Evolutionary conservation across 148 eudicot species (phyloP).

Genomic region (Amaranthus cruentus): DNA sequence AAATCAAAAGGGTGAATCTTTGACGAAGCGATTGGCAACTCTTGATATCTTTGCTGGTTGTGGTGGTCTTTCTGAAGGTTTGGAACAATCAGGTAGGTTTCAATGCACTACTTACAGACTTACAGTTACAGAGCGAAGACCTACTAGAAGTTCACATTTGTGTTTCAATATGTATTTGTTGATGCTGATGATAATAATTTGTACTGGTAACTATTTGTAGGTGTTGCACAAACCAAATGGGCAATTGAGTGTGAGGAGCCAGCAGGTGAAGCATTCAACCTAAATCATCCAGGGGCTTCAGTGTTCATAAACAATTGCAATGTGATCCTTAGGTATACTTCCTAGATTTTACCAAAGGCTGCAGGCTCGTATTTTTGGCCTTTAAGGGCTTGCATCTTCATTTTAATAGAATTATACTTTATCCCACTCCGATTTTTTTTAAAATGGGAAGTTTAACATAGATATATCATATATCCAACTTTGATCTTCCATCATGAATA

Average conservation of each 20-base stretch:
- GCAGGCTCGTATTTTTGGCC: neutral
- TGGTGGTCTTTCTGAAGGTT: conserved; percentile 97
- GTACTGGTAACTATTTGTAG: conserved; percentile 32
- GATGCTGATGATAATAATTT: conserved; percentile 6
- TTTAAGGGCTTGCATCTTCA: neutral
- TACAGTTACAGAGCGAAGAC: neutral
- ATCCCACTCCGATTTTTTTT: too few species aligned
- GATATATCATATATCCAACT: too few species aligned
- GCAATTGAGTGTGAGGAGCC: conserved; percentile 97
- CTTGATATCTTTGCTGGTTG: conserved; percentile 98
- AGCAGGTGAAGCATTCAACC: conserved; percentile 90
- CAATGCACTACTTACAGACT: neutral
- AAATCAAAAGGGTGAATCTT: conserved; percentile 31
- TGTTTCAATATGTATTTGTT: neutral
- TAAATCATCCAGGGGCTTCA: conserved; percentile 75
- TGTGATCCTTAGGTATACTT: conserved; percentile 69
- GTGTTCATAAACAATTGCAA: conserved; percentile 85
- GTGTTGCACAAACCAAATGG: conserved; percentile 84
- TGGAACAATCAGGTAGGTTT: conserved; percentile 67
- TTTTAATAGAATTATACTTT: too few species aligned
- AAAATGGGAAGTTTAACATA: too few species aligned
- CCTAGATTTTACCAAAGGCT: neutral
- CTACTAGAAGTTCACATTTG: neutral
- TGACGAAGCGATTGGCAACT: conserved; percentile 42
- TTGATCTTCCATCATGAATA: too few species aligned